Conservation (phyloP, 345 rosid species). For the Linum usitatissimum region DNA sequence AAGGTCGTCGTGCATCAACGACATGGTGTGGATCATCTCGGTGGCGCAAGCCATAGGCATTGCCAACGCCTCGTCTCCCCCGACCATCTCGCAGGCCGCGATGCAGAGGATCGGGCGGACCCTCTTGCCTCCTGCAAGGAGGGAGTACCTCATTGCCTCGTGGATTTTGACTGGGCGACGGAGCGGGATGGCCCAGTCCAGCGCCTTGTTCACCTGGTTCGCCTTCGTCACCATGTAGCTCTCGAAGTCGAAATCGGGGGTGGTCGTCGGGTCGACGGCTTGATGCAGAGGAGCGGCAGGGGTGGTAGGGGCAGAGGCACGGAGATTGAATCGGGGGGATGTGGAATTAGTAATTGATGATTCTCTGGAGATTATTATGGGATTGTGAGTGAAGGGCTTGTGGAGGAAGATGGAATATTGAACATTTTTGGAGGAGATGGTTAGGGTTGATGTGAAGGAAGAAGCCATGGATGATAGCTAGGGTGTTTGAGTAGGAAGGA, state of each 20-base stretch:
- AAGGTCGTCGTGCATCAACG: background rate
- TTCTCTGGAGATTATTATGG: too few species aligned
- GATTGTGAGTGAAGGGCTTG: background rate
- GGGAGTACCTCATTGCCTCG: conserved; percentile 3
- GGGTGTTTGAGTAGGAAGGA: too few species aligned
- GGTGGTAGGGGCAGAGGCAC: background rate
- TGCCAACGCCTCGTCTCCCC: background rate
- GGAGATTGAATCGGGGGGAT: background rate
- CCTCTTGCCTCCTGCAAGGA: conserved; percentile 6
- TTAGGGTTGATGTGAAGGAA: too few species aligned
- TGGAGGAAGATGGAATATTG: background rate
- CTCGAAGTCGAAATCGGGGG: background rate
- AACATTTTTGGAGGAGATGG: too few species aligned
- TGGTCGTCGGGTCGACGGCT: background rate
- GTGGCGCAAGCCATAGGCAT: conserved; percentile 1
- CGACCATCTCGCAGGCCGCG: conserved; percentile 6
- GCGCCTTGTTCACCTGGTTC: background rate
- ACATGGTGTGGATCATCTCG: conserved; percentile 6
- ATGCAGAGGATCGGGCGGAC: conserved; percentile 5
- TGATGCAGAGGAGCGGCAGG: background rate
- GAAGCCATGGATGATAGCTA: too few species aligned
- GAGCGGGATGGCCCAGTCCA: background rate
- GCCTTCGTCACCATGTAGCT: conserved; percentile 2
- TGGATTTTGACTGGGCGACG: background rate
- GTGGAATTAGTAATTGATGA: background rate